Evolutionary conservation across 495 filamentous ascomycete genomes (phyloP).

Genomic region (Neurospora sublineolata): DNA sequence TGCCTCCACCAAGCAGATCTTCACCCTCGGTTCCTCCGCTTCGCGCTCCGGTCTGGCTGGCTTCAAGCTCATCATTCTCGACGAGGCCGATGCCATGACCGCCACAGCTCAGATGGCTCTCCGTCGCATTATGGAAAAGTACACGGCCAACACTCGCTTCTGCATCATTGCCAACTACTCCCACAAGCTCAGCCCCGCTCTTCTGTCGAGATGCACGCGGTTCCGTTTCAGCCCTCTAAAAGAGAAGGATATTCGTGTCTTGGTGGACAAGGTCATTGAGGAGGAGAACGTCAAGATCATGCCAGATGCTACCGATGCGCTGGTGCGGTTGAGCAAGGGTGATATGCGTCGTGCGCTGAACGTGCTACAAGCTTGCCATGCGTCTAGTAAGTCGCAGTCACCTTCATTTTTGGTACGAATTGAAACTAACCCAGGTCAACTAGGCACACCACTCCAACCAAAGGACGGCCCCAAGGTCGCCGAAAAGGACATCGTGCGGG

Average conservation of each 20-base stretch:
- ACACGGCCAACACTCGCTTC: constrained; percentile 95
- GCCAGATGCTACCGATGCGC: constrained; percentile 61
- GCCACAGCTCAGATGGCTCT: constrained; percentile 93
- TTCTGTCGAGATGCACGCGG: constrained; percentile 85
- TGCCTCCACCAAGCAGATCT: constrained; percentile 61
- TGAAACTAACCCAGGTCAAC: constrained; percentile 8
- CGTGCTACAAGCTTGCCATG: constrained; percentile 92
- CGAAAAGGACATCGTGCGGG: constrained; percentile 51
- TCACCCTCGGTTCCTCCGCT: constrained; percentile 28
- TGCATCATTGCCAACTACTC: constrained; percentile 99
- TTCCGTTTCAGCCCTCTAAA: constrained; percentile 94
- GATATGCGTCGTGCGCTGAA: constrained; percentile 95
- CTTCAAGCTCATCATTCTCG: constrained; percentile 94
- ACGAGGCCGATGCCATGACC: constrained; percentile 98
- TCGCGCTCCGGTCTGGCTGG: constrained; percentile 43
- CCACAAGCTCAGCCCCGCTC: constrained; percentile 91
- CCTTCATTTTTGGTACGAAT: background rate
- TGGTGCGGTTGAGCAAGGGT: constrained; percentile 81
- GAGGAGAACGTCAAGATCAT: constrained; percentile 78
- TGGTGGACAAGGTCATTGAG: constrained; percentile 84
- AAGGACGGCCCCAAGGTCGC: constrained; percentile 49
- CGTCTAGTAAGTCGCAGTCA: constrained; percentile 53
- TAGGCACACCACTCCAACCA: constrained; percentile 59
- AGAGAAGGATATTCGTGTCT: constrained; percentile 63
- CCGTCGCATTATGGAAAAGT: constrained; percentile 96